Conservation (phyloP, 2,329 filamentous ascomycete species). For the Ascochyta pisi region DNA sequence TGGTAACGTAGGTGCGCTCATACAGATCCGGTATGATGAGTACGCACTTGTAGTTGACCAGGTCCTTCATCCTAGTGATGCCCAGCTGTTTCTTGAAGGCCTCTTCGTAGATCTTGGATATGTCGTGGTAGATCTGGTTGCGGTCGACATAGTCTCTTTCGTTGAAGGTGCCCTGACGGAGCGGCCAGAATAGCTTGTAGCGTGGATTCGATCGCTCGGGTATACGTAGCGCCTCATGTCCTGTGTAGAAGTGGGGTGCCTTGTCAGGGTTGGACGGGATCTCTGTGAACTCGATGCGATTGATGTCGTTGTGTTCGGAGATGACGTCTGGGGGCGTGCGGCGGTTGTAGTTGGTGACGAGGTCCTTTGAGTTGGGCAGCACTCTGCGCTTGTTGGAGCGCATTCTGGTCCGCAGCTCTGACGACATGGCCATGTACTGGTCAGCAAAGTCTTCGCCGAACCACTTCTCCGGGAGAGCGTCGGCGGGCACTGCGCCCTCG, state of each 20-base stretch:
- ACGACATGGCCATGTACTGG: conserved; percentile 79
- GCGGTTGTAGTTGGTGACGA: conserved; percentile 93
- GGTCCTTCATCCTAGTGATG: conserved; percentile 77
- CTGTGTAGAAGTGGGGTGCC: conserved; percentile 80
- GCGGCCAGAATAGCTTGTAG: conserved; percentile 92
- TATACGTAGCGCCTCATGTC: conserved; percentile 81
- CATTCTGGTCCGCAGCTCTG: conserved; percentile 89
- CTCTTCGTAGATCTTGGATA: conserved; percentile 85
- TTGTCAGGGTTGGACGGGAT: conserved; percentile 65
- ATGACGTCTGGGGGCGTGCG: conserved; percentile 85
- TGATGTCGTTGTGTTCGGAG: conserved; percentile 90
- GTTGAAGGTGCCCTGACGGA: conserved; percentile 85
- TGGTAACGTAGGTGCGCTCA: conserved; percentile 89
- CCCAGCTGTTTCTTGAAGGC: conserved; percentile 86
- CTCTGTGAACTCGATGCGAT: conserved; percentile 96
- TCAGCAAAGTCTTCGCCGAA: conserved; percentile 79
- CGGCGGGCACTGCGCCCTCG: conserved; percentile 66
- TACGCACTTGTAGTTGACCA: conserved; percentile 93
- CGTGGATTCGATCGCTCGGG: conserved; percentile 87
- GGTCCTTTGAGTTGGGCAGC: conserved; percentile 94
- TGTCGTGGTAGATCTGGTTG: conserved; percentile 82
- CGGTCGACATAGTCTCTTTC: conserved; percentile 85
- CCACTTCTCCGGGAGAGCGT: conserved; percentile 73
- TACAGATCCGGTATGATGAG: conserved; percentile 97
- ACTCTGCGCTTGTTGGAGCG: conserved; percentile 93